Base-by-base conservation (phyloP, 345 rosid genomes). In the Lagerstroemia speciosa region DNA sequence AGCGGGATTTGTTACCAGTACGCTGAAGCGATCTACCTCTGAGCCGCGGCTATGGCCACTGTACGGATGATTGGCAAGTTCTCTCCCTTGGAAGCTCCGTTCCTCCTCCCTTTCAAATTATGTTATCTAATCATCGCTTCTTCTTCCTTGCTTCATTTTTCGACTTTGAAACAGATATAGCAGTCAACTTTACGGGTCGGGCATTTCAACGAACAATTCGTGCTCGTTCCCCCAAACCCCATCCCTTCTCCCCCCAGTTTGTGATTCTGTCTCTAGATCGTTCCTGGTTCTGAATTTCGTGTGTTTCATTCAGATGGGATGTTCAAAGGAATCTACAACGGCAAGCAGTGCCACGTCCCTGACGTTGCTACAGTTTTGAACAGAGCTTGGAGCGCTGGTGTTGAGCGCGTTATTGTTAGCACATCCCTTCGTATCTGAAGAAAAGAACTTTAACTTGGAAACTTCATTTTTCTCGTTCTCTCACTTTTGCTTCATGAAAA, bases 371-470 rank as follows among this genome's bases (percentile, higher is more conserved):
- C 85, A 2, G 96, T 94, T 60, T 75, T 91, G 74, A 83, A 74
- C 72, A 84, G 99, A 45, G 99, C 97, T 69, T 94, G 99, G 99
- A 82, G 76, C 52, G 86, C 97, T 26, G 99, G 99, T 37, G 97
- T 94, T 16, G 97, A 94, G 74, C 81, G 97, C 73, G 87, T 94
- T 79, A 89, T 94, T 63, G 99, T 91, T 68, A 78, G 73, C 69
- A 8, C 20, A 69, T 62, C 45, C 26, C 70, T 29, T 62, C 24
- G 32, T 31, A 27, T 14, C 45, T 20, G 29, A 1, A 32, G 34
- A 38, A 31, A 53, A 63, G 10, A 64, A 1, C 8, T 16, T 17
- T 36, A 24, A 5, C 15, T 38, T 65, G 19, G 22, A 65, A n/a
- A n/a, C 8, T 37, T 9, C 31, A 14, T 8, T 36, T 37, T 65